Evolutionary conservation across 768 basidiomycete genomes (phyloP).

Genomic region (Leccinellum luteum): DNA sequence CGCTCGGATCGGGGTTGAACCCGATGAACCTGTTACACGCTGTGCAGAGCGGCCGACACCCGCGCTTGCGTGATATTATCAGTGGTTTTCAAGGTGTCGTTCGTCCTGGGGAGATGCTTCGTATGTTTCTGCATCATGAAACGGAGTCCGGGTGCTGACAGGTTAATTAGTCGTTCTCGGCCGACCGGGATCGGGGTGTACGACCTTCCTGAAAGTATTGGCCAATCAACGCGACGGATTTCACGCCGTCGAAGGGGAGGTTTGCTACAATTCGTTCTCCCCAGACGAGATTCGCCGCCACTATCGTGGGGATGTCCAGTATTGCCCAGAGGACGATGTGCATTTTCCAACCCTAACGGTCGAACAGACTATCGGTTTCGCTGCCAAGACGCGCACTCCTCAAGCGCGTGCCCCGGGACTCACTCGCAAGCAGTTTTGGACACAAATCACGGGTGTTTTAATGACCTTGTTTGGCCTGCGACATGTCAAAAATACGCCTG

Average conservation of each 20-base stretch:
- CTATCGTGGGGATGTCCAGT: slow-evolving; percentile 78
- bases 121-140: slow-evolving; percentile 40
- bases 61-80: slow-evolving; percentile 57
- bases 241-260: slow-evolving; percentile 62
- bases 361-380: slow-evolving; percentile 69
- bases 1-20: slow-evolving; percentile 63
- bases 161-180: slow-evolving; percentile 68
- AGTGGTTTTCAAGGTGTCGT: slow-evolving; percentile 54
- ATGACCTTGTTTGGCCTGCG: slow-evolving; percentile 73
- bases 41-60: slow-evolving; percentile 51
- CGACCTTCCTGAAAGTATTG: slow-evolving; percentile 77
- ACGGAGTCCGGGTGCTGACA: background rate
- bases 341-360: slow-evolving; percentile 86
- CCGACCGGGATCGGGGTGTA: slow-evolving; percentile 82
- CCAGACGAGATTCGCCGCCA: slow-evolving; percentile 59
- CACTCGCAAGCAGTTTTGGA: slow-evolving; percentile 33
- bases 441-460: slow-evolving; percentile 42
- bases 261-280: slow-evolving; percentile 74
- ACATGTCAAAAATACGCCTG: slow-evolving; percentile 68
- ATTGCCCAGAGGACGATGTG: slow-evolving; percentile 81
- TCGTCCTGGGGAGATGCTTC: slow-evolving; percentile 64
- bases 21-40: slow-evolving; percentile 42
- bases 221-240: slow-evolving; percentile 74
- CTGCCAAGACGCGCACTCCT: slow-evolving; percentile 67
- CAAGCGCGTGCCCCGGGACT: slow-evolving; percentile 44